Percentiles rank a stretch among this genome's conserved stretches.
phyloP scores from a whole-genome alignment of 73 alveolate species.

The Tetrahymena borealis region DNA sequence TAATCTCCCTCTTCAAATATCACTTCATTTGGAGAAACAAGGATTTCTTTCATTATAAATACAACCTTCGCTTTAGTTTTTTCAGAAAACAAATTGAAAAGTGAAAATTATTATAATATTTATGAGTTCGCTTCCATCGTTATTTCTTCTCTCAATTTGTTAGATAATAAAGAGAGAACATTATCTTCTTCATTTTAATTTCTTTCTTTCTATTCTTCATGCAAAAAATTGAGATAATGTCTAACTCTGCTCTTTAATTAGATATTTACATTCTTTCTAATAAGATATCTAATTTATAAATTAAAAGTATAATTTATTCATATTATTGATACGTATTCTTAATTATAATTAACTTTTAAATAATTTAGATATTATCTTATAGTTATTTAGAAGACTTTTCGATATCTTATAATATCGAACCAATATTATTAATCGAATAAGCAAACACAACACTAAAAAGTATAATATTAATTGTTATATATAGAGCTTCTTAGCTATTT shows the following conservation, averaged over 20 bases:
- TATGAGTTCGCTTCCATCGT: neutral
- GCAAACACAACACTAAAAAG: constrained; percentile 45
- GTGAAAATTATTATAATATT: neutral
- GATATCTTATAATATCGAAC: constrained; percentile 13
- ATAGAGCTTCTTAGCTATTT: constrained; percentile 49
- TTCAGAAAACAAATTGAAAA: neutral
- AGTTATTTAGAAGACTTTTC: neutral
- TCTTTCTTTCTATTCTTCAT: neutral
- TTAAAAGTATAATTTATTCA: neutral
- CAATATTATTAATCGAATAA: constrained; percentile 32
- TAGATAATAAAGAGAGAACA: neutral
- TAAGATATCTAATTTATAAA: neutral
- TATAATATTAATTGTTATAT: constrained; percentile 65
- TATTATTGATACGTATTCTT: neutral
- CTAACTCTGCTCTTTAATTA: neutral
- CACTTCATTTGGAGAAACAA: neutral
- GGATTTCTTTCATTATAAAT: neutral
- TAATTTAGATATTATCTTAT: neutral
- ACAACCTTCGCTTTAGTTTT: neutral
- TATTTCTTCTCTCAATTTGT: neutral
- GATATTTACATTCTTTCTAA: neutral
- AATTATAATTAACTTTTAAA: constrained; percentile 14
- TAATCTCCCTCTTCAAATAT: neutral
- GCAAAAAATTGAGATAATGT: neutral
- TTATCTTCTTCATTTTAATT: neutral